Conservation (phyloP, 2,329 filamentous ascomycete species). For the Bipolaris cookei region DNA sequence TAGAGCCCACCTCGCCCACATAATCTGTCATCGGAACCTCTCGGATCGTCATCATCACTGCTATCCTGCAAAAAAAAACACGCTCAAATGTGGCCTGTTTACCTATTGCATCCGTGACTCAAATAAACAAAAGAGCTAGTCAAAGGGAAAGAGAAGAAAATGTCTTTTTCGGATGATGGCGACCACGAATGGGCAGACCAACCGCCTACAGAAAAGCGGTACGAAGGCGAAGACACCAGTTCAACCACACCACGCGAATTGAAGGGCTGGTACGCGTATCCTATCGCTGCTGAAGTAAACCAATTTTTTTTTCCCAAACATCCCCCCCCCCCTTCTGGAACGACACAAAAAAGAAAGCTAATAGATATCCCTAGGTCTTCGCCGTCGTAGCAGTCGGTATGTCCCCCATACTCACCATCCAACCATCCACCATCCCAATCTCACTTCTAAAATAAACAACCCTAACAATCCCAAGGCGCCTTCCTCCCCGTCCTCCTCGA, state of each 20-base stretch:
- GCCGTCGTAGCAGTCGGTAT: slow-evolving; percentile 83
- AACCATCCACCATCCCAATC: no score
- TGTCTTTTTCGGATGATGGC: slow-evolving; percentile 21
- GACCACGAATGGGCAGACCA: slow-evolving; percentile 10
- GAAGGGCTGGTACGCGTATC: slow-evolving; percentile 87
- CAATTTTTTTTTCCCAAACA: background rate
- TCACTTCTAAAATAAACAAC: no score
- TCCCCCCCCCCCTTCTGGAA: background rate
- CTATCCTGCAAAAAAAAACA: background rate
- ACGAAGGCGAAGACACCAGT: slow-evolving; percentile 59
- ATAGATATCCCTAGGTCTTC: slow-evolving; percentile 60
- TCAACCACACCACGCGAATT: slow-evolving; percentile 81
- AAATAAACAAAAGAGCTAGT: background rate
- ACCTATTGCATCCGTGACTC: background rate
- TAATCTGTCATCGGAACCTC: background rate
- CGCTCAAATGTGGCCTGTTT: background rate
- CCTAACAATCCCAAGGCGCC: no score
- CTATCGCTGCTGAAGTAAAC: slow-evolving; percentile 78
- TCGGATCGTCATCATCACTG: slow-evolving; percentile 6
- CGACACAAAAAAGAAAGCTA: background rate
- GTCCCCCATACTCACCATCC: slow-evolving; percentile 30
- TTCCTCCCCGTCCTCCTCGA: slow-evolving; percentile 94
- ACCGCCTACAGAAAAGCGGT: slow-evolving; percentile 16
- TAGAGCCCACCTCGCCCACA: background rate
- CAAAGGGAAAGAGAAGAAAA: background rate